Base-by-base conservation (phyloP, 164 flowering plant species). In the Vitis amurensis region DNA sequence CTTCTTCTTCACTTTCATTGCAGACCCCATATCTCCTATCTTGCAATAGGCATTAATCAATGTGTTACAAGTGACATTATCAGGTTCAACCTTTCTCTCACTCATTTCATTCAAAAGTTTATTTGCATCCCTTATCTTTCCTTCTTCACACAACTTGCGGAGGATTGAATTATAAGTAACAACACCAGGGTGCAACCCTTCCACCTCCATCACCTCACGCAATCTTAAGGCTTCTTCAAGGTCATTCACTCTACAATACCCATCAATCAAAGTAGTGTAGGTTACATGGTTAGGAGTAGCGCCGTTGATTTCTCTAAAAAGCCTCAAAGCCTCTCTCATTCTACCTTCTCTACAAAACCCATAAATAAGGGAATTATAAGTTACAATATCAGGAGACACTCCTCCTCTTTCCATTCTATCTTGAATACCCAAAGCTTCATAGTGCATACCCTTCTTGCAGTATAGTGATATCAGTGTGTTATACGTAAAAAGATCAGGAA, bases 41-140 rank as follows among this genome's bases (percentile, higher is more conserved):
- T 93, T 95, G 80, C 92, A 84, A 55, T 91, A 95, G 29, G 98
- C 98, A 83, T 95, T 92, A 37, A 93, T 87, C 85, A 95, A 81
- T 29, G 99, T 95, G 78, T 95, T 95, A 74, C 98, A 91, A 3
- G 99, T 91, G 69, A 90, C 73, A 76, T 75, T 89, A 70, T 95
- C 98, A 51, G 97, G 92, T 76, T 90, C 85, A 55, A 95, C 69
- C 64, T 83, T 90, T 76, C 78, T 85, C 29, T 83, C 93, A 63
- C 79, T 81, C 98, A 93, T 93, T 77, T 93, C 94, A 76, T 73
- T 83, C 82, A 95, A 79, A 15, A 92, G 79, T 50, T 70, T 79
- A 74, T 93, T 86, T 14, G 93, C 98, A 65, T 83, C 94, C 79
- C 76, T 84, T 66, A 91, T 83, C 61, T 84, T 83, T 14, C 99